phyloP scores from a whole-genome alignment of 257 asterid genomes.

The Prunella vulgaris region DNA sequence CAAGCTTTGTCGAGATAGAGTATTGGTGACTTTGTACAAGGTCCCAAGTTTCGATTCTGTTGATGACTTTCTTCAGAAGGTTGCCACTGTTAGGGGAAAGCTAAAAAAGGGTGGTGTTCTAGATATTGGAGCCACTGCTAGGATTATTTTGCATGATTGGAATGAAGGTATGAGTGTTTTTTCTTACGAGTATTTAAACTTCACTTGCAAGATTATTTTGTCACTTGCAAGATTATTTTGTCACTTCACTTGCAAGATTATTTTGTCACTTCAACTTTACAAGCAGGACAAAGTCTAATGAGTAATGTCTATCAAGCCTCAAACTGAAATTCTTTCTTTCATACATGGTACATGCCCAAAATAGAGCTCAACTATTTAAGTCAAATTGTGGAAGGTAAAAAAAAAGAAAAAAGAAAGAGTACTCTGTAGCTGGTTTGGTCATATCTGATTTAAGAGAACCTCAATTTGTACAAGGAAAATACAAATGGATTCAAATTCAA shows the following conservation, averaged over 20 bases:
- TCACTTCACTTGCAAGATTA: no score
- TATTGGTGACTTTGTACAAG: slow-evolving; percentile 71
- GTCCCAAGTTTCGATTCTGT: slow-evolving; percentile 67
- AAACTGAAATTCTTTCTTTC: neutral
- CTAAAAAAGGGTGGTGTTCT: slow-evolving; percentile 90
- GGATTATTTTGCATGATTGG: slow-evolving; percentile 93
- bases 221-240: no score
- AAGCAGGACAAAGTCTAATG: neutral
- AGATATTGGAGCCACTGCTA: slow-evolving; percentile 79
- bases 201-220: no score
- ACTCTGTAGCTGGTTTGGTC: neutral
- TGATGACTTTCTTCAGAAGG: slow-evolving; percentile 86
- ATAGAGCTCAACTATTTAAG: neutral
- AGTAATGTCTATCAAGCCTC: neutral
- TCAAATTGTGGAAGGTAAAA: neutral
- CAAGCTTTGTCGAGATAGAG: slow-evolving; percentile 62
- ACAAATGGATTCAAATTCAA: neutral
- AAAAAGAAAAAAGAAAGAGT: neutral
- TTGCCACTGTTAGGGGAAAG: slow-evolving; percentile 78
- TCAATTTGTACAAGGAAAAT: neutral
- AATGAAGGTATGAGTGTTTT: slow-evolving; percentile 61
- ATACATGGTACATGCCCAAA: neutral
- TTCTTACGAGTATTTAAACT: no score
- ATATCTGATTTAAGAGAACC: neutral
- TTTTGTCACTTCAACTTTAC: neutral